Conservation (phyloP, 2,329 filamentous ascomycete genomes). For the Akanthomyces uredinophilus region DNA sequence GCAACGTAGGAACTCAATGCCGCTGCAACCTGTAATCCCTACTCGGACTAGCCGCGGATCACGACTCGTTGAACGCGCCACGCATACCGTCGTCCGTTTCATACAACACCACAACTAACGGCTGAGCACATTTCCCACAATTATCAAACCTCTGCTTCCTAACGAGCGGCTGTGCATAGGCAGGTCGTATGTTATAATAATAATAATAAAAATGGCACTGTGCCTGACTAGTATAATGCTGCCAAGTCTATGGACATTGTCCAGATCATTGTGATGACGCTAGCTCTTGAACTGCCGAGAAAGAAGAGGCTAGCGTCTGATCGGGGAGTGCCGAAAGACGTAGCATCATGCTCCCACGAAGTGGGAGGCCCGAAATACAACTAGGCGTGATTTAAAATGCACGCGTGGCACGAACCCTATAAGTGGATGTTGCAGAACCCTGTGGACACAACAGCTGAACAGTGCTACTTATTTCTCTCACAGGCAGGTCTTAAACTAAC, state of each 20-base stretch:
- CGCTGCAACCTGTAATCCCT: not conserved
- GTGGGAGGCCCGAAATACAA: too few relatives aligned
- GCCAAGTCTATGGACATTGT: not conserved
- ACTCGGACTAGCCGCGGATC: not conserved
- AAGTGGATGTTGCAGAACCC: too few relatives aligned
- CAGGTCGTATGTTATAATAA: not conserved
- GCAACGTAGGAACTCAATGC: not conserved
- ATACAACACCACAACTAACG: not conserved
- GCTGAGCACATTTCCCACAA: not conserved
- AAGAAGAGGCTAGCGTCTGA: not conserved
- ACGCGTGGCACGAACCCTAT: too few relatives aligned
- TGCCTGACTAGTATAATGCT: not conserved
- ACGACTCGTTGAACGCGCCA: not conserved
- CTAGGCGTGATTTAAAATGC: too few relatives aligned
- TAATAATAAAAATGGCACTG: not conserved
- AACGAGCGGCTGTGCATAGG: not conserved
- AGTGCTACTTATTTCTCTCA: too few relatives aligned
- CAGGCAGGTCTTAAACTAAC: too few relatives aligned
- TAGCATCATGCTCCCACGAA: too few relatives aligned
- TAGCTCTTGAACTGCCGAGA: not conserved
- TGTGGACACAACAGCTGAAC: too few relatives aligned
- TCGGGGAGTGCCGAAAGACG: too few relatives aligned
- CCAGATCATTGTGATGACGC: not conserved
- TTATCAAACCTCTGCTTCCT: not conserved
- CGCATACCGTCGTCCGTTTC: not conserved